phyloP scores from a whole-genome alignment of 1,139 yeast genomes.

The Magnusiomyces paraingens region DNA sequence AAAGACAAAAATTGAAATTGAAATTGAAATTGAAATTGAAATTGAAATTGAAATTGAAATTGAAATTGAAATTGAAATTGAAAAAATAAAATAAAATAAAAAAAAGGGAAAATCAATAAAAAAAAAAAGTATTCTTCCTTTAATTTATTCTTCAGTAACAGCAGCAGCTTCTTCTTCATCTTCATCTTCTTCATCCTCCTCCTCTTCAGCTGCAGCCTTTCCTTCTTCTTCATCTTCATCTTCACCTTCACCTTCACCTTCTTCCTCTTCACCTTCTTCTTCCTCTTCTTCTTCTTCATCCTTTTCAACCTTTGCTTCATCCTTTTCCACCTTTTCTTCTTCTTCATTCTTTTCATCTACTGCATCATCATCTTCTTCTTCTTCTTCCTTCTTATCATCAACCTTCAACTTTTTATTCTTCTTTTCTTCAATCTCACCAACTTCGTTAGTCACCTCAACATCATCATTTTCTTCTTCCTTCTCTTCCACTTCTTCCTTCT shows the following conservation, averaged over 20 bases:
- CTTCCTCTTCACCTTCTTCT: not conserved
- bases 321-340: not conserved
- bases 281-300: conserved; percentile 1
- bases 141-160: not conserved
- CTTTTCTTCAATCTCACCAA: not conserved
- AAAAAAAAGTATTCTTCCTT: not conserved
- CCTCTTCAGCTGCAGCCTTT: conserved; percentile 2
- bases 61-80: too few relatives aligned
- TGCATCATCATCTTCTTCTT: not conserved
- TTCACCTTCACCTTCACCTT: conserved; percentile 1
- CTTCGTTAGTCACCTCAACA: conserved; percentile 18
- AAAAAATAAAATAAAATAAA: too few relatives aligned
- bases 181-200: conserved; percentile 4
- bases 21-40: too few relatives aligned
- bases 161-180: conserved; percentile 1
- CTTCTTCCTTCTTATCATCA: conserved; percentile 4
- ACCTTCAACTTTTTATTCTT: not conserved
- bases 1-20: too few relatives aligned
- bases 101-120: too few relatives aligned
- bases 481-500: conserved; percentile 93
- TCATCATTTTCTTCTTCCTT: conserved; percentile 66
- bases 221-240: conserved; percentile 4
- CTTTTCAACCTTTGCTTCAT: not conserved
- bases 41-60: too few relatives aligned
- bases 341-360: not conserved